Evolutionary conservation across 257 asterid genomes (phyloP).

Genomic region (Salvia rosmarinus): DNA sequence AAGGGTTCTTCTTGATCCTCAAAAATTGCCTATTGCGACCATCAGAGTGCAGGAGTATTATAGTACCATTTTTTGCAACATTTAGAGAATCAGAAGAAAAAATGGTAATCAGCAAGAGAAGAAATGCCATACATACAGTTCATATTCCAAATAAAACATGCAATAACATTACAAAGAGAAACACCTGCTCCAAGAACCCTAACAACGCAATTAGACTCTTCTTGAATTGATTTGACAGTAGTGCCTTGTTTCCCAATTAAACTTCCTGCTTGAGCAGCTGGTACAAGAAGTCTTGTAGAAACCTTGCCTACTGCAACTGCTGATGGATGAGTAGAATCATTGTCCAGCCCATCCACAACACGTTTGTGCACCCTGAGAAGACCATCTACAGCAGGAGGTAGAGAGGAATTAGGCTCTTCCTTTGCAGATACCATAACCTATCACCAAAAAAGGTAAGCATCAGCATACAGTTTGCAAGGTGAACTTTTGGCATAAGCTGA

Average conservation of each 20-base stretch:
- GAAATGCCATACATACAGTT: constrained; percentile 15
- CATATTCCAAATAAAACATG: constrained; percentile 19
- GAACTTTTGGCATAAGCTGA: constrained; percentile 1
- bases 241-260: constrained; percentile 93
- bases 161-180: constrained; percentile 32
- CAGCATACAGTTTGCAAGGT: constrained; percentile 25
- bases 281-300: constrained; percentile 81
- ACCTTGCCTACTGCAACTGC: constrained; percentile 59
- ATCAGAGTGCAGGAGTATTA: background rate
- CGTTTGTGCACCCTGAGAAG: constrained; percentile 88
- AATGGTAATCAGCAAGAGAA: background rate
- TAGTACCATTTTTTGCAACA: background rate
- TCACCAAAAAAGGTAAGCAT: constrained; percentile 45
- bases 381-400: constrained; percentile 96
- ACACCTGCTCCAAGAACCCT: constrained; percentile 90
- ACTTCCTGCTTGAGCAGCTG: constrained; percentile 94
- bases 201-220: constrained; percentile 82
- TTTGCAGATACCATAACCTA: constrained; percentile 98
- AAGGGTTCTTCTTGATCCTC: background rate
- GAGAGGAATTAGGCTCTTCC: constrained; percentile 84
- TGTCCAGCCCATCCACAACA: constrained; percentile 83
- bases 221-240: constrained; percentile 91
- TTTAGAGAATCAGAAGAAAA: background rate
- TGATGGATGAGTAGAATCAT: constrained; percentile 66
- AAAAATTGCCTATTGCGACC: background rate